phyloP scores from a whole-genome alignment of 2,329 filamentous ascomycete genomes.

The Helminthosporium solani region DNA sequence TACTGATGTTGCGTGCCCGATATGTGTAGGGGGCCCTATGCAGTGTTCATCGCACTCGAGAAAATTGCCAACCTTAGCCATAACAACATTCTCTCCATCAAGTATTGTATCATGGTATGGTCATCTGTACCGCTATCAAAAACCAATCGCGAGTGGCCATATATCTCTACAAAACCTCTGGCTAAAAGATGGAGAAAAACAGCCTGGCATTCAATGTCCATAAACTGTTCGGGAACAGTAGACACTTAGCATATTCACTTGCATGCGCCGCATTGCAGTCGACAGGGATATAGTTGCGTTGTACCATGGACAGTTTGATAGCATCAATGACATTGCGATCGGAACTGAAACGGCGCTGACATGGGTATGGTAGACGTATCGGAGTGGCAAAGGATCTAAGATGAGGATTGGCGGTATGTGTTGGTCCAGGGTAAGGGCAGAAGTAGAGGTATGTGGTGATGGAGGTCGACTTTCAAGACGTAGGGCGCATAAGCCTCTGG shows the following conservation, averaged over 20 bases:
- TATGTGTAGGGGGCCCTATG: slow-evolving; percentile 10
- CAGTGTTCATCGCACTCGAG: slow-evolving; percentile 17
- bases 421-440: background rate
- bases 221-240: slow-evolving; percentile 8
- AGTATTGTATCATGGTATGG: background rate
- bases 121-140: slow-evolving; percentile 4
- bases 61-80: slow-evolving; percentile 23
- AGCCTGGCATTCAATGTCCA: slow-evolving; percentile 5
- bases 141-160: background rate
- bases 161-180: background rate
- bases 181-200: slow-evolving; percentile 11
- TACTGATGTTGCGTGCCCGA: slow-evolving; percentile 9
- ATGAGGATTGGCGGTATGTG: background rate
- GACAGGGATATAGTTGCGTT: background rate
- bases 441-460: too few relatives aligned
- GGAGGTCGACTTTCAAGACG: too few relatives aligned
- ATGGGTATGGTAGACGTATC: background rate
- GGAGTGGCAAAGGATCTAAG: background rate
- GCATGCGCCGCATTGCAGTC: background rate
- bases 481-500: too few relatives aligned
- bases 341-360: background rate
- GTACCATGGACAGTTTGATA: background rate
- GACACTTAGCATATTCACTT: slow-evolving; percentile 11
- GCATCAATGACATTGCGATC: background rate
- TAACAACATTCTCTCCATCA: slow-evolving; percentile 10